phyloP scores from a whole-genome alignment of 2,329 filamentous ascomycete genomes.

The Diplodia seriata region DNA sequence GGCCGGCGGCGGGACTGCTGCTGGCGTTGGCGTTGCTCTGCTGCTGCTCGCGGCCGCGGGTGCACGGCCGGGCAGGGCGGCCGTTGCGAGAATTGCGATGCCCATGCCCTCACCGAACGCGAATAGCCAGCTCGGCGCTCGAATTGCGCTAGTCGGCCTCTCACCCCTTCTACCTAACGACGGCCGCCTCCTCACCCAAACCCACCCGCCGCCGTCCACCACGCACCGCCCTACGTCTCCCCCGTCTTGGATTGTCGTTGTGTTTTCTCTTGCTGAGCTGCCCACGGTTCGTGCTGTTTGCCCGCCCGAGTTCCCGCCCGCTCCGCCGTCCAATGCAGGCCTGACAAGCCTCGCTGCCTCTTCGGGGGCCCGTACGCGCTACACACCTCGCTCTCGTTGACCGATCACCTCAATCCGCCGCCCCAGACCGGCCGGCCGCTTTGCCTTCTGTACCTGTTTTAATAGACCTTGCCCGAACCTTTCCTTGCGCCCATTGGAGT shows the following conservation, averaged over 20 bases:
- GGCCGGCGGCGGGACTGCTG: not conserved
- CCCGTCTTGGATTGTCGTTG: slow-evolving; percentile 28
- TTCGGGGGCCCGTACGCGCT: slow-evolving; percentile 30
- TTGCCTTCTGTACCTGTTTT: slow-evolving; percentile 49
- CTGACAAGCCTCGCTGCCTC: slow-evolving; percentile 33
- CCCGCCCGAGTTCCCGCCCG: slow-evolving; percentile 27
- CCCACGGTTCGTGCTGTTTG: slow-evolving; percentile 26
- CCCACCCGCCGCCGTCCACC: slow-evolving; percentile 24
- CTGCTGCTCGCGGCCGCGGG: slow-evolving; percentile 2
- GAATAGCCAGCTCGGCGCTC: slow-evolving; percentile 22
- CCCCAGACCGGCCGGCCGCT: slow-evolving; percentile 37
- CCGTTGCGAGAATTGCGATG: slow-evolving; percentile 8
- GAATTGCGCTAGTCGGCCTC: slow-evolving; percentile 26
- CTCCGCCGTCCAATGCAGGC: slow-evolving; percentile 32
- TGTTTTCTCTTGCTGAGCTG: slow-evolving; percentile 23
- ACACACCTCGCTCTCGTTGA: slow-evolving; percentile 31
- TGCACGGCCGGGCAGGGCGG: slow-evolving; percentile 10
- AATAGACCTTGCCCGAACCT: slow-evolving; percentile 43
- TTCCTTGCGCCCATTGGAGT: slow-evolving; percentile 40
- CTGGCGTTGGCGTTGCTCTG: not conserved
- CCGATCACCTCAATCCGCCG: slow-evolving; percentile 17
- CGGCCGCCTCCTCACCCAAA: slow-evolving; percentile 30
- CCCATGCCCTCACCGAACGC: slow-evolving; percentile 16
- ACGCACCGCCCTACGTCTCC: slow-evolving; percentile 23
- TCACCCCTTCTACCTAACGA: slow-evolving; percentile 29